Percentiles rank a stretch among this genome's conserved stretches.
Evolutionary conservation across 768 basidiomycete species (phyloP).

Genomic region (Cystobasidium tubakii): DNA sequence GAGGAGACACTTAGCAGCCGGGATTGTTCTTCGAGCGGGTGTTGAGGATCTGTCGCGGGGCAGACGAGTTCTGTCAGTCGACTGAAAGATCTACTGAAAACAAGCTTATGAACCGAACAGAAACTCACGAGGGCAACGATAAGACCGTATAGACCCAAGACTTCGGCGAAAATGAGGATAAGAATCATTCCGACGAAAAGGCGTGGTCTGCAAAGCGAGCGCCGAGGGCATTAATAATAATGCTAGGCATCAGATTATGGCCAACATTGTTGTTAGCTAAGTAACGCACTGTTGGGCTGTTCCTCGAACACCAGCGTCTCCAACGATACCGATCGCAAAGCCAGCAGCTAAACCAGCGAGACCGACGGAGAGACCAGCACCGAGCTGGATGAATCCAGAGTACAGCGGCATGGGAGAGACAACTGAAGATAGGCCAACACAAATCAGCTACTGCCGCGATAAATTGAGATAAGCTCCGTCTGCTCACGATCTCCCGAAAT

Average conservation of each 20-base stretch:
- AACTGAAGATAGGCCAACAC: constrained; percentile 53
- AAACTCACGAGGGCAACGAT: constrained; percentile 81
- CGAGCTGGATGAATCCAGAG: constrained; percentile 86
- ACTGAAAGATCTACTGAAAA: no score
- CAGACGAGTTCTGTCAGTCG: no score
- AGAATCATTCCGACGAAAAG: constrained; percentile 59
- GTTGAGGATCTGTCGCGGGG: constrained; percentile 6
- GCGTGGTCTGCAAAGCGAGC: constrained; percentile 6
- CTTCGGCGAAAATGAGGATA: constrained; percentile 62
- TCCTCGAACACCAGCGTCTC: constrained; percentile 95
- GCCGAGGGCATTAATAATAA: no score
- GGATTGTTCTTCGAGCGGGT: constrained; percentile 19
- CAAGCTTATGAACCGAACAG: no score
- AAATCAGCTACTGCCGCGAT: neutral
- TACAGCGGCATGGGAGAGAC: constrained; percentile 74
- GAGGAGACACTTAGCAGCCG: neutral
- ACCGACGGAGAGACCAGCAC: constrained; percentile 85
- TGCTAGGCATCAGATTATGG: no score
- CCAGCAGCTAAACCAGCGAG: constrained; percentile 93
- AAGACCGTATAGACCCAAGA: constrained; percentile 82
- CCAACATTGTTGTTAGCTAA: no score
- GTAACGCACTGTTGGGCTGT: constrained; percentile 92
- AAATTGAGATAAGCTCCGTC: neutral
- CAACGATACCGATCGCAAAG: constrained; percentile 94
- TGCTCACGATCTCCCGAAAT: constrained; percentile 78